These are phyloP conservation scores for Debaryomyces tyrocola DNA, from an alignment of 805 yeast species.

Conservation along the genomic window DNA sequence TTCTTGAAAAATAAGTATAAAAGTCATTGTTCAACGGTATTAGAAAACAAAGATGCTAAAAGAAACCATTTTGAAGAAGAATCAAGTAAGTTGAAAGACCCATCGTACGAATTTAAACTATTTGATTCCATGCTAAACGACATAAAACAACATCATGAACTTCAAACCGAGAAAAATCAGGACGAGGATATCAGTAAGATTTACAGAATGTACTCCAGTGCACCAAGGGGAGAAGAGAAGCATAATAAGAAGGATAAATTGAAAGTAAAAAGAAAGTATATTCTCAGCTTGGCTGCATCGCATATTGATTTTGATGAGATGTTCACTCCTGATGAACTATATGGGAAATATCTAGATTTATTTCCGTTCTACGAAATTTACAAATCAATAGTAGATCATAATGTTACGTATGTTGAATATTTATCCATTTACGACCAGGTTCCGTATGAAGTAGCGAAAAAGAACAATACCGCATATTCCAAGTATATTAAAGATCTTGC, in stretches of 20 bases:
- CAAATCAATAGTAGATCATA: conserved; percentile 40
- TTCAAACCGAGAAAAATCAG: conserved; percentile 2
- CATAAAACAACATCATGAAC: conserved; percentile 3
- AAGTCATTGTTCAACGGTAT: conserved; percentile 11
- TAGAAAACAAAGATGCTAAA: conserved; percentile 5
- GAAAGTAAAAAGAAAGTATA: conserved; percentile 31
- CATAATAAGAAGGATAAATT: conserved; percentile 15
- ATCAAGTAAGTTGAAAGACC: conserved; percentile 13
- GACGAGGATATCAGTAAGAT: conserved; percentile 12
- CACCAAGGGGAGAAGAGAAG: conserved; percentile 16
- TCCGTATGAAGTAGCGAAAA: conserved; percentile 18
- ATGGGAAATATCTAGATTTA: conserved; percentile 67
- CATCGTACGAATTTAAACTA: conserved; percentile 7
- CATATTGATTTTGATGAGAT: conserved; percentile 47
- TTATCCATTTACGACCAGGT: conserved; percentile 46
- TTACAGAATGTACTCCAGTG: conserved; percentile 26
- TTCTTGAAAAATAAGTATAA: conserved; percentile 49
- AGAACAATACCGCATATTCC: conserved; percentile 32
- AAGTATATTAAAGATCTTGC: conserved; percentile 47
- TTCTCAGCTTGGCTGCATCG: conserved; percentile 52
- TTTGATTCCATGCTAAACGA: conserved; percentile 13
- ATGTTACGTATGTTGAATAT: conserved; percentile 50
- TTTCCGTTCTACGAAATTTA: conserved; percentile 50
- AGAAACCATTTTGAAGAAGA: conserved; percentile 9
- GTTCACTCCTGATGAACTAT: conserved; percentile 61